Evolutionary conservation across 2,329 filamentous ascomycete species (phyloP).

Genomic region (Ophiostoma perfectum): DNA sequence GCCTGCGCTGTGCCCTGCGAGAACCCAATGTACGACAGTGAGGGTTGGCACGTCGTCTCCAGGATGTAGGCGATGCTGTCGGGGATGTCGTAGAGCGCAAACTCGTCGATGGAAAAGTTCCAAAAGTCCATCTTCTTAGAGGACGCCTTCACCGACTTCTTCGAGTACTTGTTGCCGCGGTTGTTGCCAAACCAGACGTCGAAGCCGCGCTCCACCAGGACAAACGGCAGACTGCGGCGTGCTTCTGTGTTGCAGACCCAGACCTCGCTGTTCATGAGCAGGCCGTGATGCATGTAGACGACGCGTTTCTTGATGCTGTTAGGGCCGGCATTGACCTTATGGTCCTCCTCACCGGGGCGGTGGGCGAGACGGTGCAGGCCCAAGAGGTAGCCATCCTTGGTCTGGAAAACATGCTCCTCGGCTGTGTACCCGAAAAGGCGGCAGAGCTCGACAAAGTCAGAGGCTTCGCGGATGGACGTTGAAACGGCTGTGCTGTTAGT

Average conservation of each 20-base stretch:
- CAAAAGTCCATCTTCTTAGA: conserved; percentile 77
- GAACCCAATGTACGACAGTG: conserved; percentile 93
- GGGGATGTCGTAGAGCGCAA: conserved; percentile 95
- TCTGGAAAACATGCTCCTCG: conserved; percentile 94
- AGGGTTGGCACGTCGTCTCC: conserved; percentile 71
- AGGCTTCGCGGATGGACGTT: conserved; percentile 72
- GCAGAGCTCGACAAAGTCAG: conserved; percentile 93
- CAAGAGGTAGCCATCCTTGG: conserved; percentile 85
- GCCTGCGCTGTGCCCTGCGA: conserved; percentile 96
- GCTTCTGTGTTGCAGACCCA: conserved; percentile 92
- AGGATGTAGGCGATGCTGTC: conserved; percentile 91
- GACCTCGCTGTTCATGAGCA: conserved; percentile 98
- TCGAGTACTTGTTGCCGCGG: conserved; percentile 97
- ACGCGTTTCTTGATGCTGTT: conserved; percentile 72
- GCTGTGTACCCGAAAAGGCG: conserved; percentile 85
- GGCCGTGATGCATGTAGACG: conserved; percentile 88
- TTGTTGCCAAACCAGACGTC: conserved; percentile 99
- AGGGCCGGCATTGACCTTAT: conserved; percentile 66
- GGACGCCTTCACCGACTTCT: conserved; percentile 75
- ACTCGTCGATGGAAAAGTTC: conserved; percentile 98
- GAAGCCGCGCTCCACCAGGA: conserved; percentile 82
- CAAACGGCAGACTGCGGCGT: conserved; percentile 80
- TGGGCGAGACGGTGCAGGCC: conserved; percentile 84
- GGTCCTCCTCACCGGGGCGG: conserved; percentile 73
- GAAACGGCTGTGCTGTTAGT: conserved; percentile 51